Evolutionary conservation across 179 eudicot species (phyloP), one percentile per base, ranked within the genome.

Genomic region (Pouteria campechiana): DNA sequence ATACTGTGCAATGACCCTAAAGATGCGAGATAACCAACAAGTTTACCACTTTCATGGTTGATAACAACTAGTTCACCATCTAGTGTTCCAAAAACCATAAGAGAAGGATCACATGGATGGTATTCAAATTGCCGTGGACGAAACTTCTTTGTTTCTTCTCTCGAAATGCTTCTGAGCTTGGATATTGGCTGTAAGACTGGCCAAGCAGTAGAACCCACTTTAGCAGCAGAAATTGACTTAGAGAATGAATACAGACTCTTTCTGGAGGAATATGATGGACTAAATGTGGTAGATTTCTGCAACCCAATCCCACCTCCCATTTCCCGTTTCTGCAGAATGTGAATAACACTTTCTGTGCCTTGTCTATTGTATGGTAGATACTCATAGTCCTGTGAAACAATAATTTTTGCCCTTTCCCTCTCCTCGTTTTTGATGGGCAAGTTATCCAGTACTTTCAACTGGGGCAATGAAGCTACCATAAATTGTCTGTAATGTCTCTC

Each of bases 51-150:
- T 62, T 89, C 97, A 55, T 89, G 97, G 70, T 89, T 89, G 54
- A 85, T 64, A 18, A 85, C 79, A 38, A 74, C 79, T 22, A 89
- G 83, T 64, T 89, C 95, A 55, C 97, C 97, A 60, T 89, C 97
- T 50, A 89, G 55, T 17, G 97, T 84, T 53, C 97, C 97, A 28
- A 78, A 78, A 49, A 78, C 95, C 97, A 89, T 89, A 32, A 74
- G 89, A 63, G 88, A 70, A 1, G 97, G 21, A 45, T 81, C 79
- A 34, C 72, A 71, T 37, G 97, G 95, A 47, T 85, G 95, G 60
- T 89, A 89, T 74, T 89, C 97, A 46, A 89, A 89, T 46, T 89
- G 97, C 46, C 97, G 48, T 6, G 97, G 95, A 46, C 95, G 93
- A 22, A 75, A 69, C n/a, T 44, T 76, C 61, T 70, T 69, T 38